Conservation (phyloP, 169 alveolate species). For the Cryptosporidium sp. region DNA sequence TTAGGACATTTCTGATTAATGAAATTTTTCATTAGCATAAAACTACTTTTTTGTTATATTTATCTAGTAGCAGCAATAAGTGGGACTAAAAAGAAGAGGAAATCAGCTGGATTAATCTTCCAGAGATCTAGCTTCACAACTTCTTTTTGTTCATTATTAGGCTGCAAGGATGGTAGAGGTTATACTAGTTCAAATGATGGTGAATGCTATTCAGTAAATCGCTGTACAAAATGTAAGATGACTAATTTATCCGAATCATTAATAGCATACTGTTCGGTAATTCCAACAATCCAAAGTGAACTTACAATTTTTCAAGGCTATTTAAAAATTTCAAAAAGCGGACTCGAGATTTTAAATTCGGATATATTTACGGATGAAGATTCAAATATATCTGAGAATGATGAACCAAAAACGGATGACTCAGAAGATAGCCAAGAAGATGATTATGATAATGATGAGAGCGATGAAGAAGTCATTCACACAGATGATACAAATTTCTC, state of each 20-base stretch:
- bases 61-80: not conserved
- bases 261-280: slow-evolving; percentile 13
- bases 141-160: slow-evolving; percentile 4
- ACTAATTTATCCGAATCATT: not conserved
- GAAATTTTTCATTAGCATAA: slow-evolving; percentile 2
- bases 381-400: slow-evolving; percentile 6
- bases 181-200: slow-evolving; percentile 21
- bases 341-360: not conserved
- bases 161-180: slow-evolving; percentile 28
- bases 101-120: slow-evolving; percentile 1
- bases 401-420: not conserved
- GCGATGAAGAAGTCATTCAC: not conserved
- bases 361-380: not conserved
- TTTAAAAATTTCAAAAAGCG: not conserved
- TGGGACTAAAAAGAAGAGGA: slow-evolving; percentile 23
- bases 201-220: slow-evolving; percentile 48
- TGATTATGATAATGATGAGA: slow-evolving; percentile 29
- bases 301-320: slow-evolving; percentile 35
- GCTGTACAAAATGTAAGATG: slow-evolving; percentile 21
- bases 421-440: slow-evolving; percentile 5
- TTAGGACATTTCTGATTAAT: slow-evolving; percentile 12
- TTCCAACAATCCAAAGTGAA: slow-evolving; percentile 1
- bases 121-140: not conserved
- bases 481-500: not conserved
- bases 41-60: slow-evolving; percentile 10